Base-by-base conservation (phyloP, 805 yeast species). In the Candida takata region DNA sequence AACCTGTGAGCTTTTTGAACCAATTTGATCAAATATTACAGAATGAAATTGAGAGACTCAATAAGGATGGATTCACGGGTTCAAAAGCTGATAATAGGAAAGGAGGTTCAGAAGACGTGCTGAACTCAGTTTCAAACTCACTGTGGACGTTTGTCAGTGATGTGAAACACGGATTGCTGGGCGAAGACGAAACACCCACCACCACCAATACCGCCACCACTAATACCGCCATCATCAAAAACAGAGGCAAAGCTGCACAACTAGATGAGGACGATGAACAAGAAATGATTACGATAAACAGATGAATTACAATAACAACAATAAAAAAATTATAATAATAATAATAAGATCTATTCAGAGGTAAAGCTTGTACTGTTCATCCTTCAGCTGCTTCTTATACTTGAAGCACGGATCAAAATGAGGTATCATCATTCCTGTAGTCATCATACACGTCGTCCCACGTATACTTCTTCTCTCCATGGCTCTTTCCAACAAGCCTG, bases 1-100 rank as follows among this genome's bases (percentile, higher is more conserved):
- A 71, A 46, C 82, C 86, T 1, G 61, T 80, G 29, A 71, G 66
- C 31, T 62, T 79, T 34, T 65, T 81, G 31, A 84, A 77, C 45
- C 84, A 77, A 42, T 70, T 81, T 49, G 90, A 81, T 52, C 74
- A 71, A 35, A 62, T 78, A 55, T 60, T 81, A 23, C 84, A 76
- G 49, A 71, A 67, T 38, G 87, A 80, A 52, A 63, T 81, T 38
- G 87, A 79, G 44, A 74, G 69, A 42, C 57, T 70, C 17, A 60
- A 42, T 28, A 46, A 45, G 25, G 49, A 45, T 19, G 48, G 47
- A 3, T 44, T 43, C 33, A 41, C 45, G 31, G 32, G 34, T 25
- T 33, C 37, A 9, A 33, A 31, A 8, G 37, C 33, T 14, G 31
- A 35, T 4, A 33, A 33, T 12, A 14, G 25, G 15, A 28, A 26